A percentile compares a stretch with the other conserved stretches of the same genome.
Conservation (phyloP, 257 asterid genomes). For the Apocynum venetum region DNA sequence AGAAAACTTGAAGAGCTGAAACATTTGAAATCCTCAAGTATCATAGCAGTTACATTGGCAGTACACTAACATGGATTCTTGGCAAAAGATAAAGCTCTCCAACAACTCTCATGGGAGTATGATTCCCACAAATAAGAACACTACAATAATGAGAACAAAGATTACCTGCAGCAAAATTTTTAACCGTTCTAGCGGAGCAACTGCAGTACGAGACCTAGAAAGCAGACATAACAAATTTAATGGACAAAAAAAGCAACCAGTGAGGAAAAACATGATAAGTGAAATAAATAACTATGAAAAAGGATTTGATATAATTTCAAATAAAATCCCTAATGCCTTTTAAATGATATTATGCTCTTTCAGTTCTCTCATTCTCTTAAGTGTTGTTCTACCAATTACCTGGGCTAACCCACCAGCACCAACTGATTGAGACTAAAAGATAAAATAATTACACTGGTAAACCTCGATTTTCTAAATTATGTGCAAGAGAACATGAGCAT, state of each 20-base stretch:
- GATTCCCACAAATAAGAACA: background rate
- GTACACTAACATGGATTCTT: background rate
- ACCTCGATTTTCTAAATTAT: background rate
- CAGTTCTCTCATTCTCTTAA: background rate
- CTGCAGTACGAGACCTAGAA: conserved; percentile 92
- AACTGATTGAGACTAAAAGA: background rate
- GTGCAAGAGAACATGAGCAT: background rate
- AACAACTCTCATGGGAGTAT: background rate
- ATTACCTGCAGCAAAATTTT: conserved; percentile 89
- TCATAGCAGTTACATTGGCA: background rate
- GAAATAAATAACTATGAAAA: background rate
- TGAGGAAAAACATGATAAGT: background rate
- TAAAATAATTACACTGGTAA: background rate
- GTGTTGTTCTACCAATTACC: background rate
- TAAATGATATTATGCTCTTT: background rate
- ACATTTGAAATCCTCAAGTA: too few relatives aligned
- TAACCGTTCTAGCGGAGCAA: conserved; percentile 89
- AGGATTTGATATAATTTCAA: background rate
- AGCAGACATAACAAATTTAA: background rate
- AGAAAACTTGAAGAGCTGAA: background rate
- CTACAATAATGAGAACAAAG: background rate
- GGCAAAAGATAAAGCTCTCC: background rate
- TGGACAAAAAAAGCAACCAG: background rate
- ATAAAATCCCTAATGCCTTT: background rate
- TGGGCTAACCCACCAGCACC: background rate